Percentiles rank a stretch among this genome's conserved stretches.
Evolutionary conservation across 805 yeast genomes (phyloP).

Genomic region (Groenewaldozyma tartarivorans): DNA sequence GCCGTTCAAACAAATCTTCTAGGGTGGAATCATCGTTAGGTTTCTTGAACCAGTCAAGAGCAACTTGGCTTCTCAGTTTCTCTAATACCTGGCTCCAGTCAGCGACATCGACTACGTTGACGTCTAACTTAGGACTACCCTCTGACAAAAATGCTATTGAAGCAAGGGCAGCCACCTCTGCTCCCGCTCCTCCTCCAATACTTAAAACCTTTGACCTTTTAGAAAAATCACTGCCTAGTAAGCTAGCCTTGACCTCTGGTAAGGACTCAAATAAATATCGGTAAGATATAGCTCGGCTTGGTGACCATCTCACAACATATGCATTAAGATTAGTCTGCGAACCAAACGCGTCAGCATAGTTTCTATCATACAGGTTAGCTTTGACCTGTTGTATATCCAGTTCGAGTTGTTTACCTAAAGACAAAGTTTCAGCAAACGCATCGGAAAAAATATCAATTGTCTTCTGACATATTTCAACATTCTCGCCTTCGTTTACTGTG

Average conservation of each 20-base stretch:
- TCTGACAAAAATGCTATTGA: slow-evolving; percentile 38
- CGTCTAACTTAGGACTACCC: slow-evolving; percentile 27
- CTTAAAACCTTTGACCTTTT: slow-evolving; percentile 34
- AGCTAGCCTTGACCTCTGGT: slow-evolving; percentile 34
- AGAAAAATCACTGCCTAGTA: not conserved
- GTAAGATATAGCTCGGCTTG: slow-evolving; percentile 71
- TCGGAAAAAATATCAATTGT: slow-evolving; percentile 22
- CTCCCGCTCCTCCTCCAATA: slow-evolving; percentile 88
- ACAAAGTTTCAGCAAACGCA: slow-evolving; percentile 19
- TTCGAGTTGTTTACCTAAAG: slow-evolving; percentile 21
- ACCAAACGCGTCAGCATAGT: slow-evolving; percentile 62
- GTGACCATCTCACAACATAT: slow-evolving; percentile 78
- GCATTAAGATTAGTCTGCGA: slow-evolving; percentile 57
- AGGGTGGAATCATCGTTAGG: slow-evolving; percentile 25
- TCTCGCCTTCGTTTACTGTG: no score
- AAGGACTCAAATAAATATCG: slow-evolving; percentile 53
- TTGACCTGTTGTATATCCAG: slow-evolving; percentile 59
- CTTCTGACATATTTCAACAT: no score
- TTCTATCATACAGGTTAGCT: slow-evolving; percentile 56
- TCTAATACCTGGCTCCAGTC: slow-evolving; percentile 56
- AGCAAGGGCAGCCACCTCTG: slow-evolving; percentile 59
- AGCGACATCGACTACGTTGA: slow-evolving; percentile 66
- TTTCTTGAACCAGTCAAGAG: slow-evolving; percentile 40
- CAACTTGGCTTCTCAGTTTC: slow-evolving; percentile 36
- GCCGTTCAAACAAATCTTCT: slow-evolving; percentile 1